Evolutionary conservation across 768 basidiomycete genomes (phyloP).

Genomic region (Lactarius evosmus): DNA sequence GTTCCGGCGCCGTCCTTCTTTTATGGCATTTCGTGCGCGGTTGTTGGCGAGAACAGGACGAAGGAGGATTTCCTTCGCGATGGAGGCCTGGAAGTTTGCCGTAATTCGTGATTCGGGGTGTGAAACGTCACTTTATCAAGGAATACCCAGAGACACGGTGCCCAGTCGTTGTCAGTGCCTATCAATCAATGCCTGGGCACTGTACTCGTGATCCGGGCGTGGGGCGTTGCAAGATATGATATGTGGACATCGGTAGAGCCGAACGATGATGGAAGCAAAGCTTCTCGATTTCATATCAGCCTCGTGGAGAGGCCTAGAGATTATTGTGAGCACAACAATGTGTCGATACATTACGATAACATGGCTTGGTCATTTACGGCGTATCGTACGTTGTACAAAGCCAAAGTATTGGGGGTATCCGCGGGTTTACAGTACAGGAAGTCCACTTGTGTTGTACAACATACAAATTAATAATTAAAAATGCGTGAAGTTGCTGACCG

Average conservation of each 20-base stretch:
- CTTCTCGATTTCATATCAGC: conserved; percentile 6
- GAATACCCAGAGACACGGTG: conserved; percentile 50
- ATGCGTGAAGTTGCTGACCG: conserved; percentile 17
- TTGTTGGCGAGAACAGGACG: conserved; percentile 60
- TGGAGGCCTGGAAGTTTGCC: conserved; percentile 49
- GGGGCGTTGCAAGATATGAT: conserved; percentile 44
- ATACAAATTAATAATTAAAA: conserved; percentile 26
- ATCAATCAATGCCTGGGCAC: neutral
- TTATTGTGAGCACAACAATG: conserved; percentile 16
- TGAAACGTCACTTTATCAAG: conserved; percentile 50
- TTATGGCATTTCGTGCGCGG: conserved; percentile 61
- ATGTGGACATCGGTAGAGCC: conserved; percentile 57
- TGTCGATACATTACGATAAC: conserved; percentile 25
- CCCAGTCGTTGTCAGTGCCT: neutral
- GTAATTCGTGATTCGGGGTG: conserved; percentile 46
- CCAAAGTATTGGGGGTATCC: conserved; percentile 25
- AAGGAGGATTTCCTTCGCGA: conserved; percentile 51
- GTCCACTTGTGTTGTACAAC: conserved; percentile 14
- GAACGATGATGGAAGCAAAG: neutral
- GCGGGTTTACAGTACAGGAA: conserved; percentile 19
- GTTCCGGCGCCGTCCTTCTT: conserved; percentile 59
- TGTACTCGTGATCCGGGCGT: conserved; percentile 15
- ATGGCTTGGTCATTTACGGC: conserved; percentile 15
- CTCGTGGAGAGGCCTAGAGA: conserved; percentile 2
- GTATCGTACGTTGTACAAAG: conserved; percentile 19